Evolutionary conservation across 495 filamentous ascomycete genomes (phyloP), one percentile per base, ranked within the genome.

Genomic region (Neurospora sp.): DNA sequence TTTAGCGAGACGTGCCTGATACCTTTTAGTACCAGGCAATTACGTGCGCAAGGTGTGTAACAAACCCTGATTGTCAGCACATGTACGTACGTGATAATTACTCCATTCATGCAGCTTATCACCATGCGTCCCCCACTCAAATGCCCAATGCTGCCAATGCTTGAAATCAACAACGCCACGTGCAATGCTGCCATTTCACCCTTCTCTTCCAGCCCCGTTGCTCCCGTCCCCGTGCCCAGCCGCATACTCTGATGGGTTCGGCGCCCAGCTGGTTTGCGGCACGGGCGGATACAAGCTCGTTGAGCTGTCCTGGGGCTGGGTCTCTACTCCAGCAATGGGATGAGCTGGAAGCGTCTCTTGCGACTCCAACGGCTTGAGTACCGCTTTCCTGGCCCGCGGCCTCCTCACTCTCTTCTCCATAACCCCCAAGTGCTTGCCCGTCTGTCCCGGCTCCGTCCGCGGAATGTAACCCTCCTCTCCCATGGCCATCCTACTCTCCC

Each of bases 381-480:
- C 27, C 53, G 53, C 53, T 27, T 65, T 65, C 12, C 53, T 0
- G 0, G 53, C 22, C 14, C 53, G 53, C 6, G 53, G 53, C 14
- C 2, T 65, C 1, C 53, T 35, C 53, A 27, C 53, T 12, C 70
- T 31, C 70, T 72, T 40, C 72, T 65, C 44, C 72, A 53, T 37
- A 2, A 39, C 37, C 6, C 38, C 42, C 59, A 39, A n/a, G 71
- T 74, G 73, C 73, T 72, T 74, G 76, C 72, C 3, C 74, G 48
- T 74, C 70, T 71, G 73, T 71, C 73, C 72, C 39, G 48, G 70
- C 10, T 44, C 70, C 73, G 20, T 77, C 73, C 70, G 70, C n/a
- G 74, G 71, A 11, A 74, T 72, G 27, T 76, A 75, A 31, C 71
- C 70, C 31, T 74, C 70, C 46, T 75, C 73, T 2, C 73, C 71